Percentiles rank a stretch among this genome's conserved stretches.
These are phyloP conservation scores for Tricholoma furcatifolium DNA, from an alignment of 768 basidiomycete genomes.

Conservation along the genomic window DNA sequence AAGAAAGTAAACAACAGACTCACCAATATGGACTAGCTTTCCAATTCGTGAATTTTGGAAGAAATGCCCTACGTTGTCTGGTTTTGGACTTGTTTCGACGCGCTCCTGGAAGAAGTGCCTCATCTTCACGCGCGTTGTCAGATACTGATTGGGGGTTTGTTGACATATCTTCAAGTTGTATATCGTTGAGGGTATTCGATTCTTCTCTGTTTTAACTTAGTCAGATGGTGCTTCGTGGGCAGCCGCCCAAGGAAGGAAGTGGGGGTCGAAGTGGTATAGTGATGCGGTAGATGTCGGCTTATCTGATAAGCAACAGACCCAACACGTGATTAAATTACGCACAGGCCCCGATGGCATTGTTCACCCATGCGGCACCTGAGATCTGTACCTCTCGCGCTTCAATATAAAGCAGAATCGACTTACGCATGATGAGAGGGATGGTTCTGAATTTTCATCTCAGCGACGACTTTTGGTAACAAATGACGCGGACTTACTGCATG, in stretches of 20 bases:
- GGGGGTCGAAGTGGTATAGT: neutral
- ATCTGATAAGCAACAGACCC: slow-evolving; percentile 16
- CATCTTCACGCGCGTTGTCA: slow-evolving; percentile 9
- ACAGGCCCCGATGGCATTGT: too few relatives aligned
- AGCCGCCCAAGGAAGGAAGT: neutral
- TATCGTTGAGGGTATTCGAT: slow-evolving; percentile 1
- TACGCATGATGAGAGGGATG: too few relatives aligned
- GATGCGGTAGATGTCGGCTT: slow-evolving; percentile 9
- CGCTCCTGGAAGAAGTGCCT: slow-evolving; percentile 18
- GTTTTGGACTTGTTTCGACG: slow-evolving; percentile 8
- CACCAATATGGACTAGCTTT: slow-evolving; percentile 47
- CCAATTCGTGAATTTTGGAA: slow-evolving; percentile 22
- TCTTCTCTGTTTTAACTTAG: neutral
- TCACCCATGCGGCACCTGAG: too few relatives aligned
- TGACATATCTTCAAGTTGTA: slow-evolving; percentile 10
- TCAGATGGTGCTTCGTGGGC: neutral
- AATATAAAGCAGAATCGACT: too few relatives aligned
- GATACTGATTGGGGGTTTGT: neutral
- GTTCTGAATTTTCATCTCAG: too few relatives aligned
- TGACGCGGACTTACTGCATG: too few relatives aligned
- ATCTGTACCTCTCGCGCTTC: too few relatives aligned
- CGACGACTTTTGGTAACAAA: too few relatives aligned
- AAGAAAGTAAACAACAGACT: slow-evolving; percentile 9
- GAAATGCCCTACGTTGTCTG: slow-evolving; percentile 9
- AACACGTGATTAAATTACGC: neutral